Percentiles rank a stretch among this genome's conserved stretches.
Evolutionary conservation across 1,284 basidiomycete genomes (phyloP).

Genomic region (Earliella scabrosa): DNA sequence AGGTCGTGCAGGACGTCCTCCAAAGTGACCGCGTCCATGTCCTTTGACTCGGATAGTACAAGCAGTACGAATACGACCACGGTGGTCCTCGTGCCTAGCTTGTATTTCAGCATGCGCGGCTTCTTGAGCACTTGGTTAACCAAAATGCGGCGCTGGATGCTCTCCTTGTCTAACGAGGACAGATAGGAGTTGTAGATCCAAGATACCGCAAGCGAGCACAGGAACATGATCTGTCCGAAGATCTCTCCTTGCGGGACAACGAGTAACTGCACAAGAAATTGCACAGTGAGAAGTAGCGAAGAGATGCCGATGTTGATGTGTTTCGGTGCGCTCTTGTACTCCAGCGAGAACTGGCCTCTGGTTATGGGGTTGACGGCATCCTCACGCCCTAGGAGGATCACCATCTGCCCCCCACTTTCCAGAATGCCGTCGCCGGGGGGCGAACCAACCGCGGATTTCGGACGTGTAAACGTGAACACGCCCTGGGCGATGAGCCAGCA

Average conservation of each 20-base stretch:
- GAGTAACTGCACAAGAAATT: slow-evolving; percentile 24
- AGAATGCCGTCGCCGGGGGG: slow-evolving; percentile 19
- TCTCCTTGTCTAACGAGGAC: slow-evolving; percentile 21
- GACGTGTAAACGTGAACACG: slow-evolving; percentile 13
- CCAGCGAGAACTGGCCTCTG: slow-evolving; percentile 17
- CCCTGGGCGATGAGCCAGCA: slow-evolving; percentile 20
- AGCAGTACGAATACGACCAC: slow-evolving; percentile 19
- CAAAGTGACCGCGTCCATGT: not conserved
- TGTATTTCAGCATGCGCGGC: slow-evolving; percentile 7
- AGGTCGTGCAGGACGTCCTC: slow-evolving; percentile 14
- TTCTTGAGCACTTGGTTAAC: slow-evolving; percentile 8
- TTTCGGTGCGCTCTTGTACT: slow-evolving; percentile 11
- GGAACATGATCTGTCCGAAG: slow-evolving; percentile 22
- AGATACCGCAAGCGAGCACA: slow-evolving; percentile 17
- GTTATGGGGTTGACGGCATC: slow-evolving; percentile 21
- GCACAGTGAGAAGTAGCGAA: slow-evolving; percentile 18
- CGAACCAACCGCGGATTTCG: slow-evolving; percentile 2
- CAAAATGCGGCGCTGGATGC: slow-evolving; percentile 18
- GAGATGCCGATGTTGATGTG: slow-evolving; percentile 19
- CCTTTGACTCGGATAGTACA: slow-evolving; percentile 1
- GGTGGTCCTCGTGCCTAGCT: slow-evolving; percentile 15
- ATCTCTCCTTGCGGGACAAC: slow-evolving; percentile 18
- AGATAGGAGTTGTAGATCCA: slow-evolving; percentile 25
- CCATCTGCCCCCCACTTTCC: slow-evolving; percentile 3
- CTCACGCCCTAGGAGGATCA: slow-evolving; percentile 20